Evolutionary conservation across 495 filamentous ascomycete genomes (phyloP), one percentile per base, ranked within the genome.

Genomic region (Neurospora pannonica): DNA sequence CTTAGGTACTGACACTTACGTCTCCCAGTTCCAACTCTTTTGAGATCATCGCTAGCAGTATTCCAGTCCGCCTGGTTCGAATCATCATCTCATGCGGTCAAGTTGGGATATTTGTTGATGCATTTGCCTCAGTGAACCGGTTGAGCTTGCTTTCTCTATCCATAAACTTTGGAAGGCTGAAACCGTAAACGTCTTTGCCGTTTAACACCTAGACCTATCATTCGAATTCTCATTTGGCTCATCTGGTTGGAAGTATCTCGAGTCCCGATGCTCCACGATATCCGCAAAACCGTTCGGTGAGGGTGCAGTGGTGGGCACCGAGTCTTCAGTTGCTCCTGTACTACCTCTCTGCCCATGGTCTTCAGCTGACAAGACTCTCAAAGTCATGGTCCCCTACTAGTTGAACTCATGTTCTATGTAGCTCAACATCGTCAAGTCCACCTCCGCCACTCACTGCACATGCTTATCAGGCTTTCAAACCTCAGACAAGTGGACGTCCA

Each of bases 1-100:
- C 10, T 38, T 1, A 0, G n/a, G n/a, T n/a, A n/a, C n/a, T n/a
- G n/a, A n/a, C n/a, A n/a, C 10, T 38, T 1, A 0, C 0, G 3
- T 10, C 38, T 38, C 13, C 38, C 0, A 38, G 3, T 38, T 38
- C 13, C 2, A 13, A 38, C 38, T 38, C 11, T 38, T 0, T 38
- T 38, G 38, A 13, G 4, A 38, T 38, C 11, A 4, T 38, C 11
- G 13, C 4, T 13, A 1, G 11, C 38, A 38, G 11, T 13, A 38
- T 38, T 3, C 10, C 10, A 38, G 3, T 4, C 38, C 10, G 38
- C 10, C 38, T 38, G 10, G 38, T 38, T 38, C 38, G 11, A 38
- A 38, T 4, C 38, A 38, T 38, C 2, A 11, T 38, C 2, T 11
- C 10, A 38, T 38, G 38, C 38, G 3, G 10, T 38, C 38, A 38